These are phyloP conservation scores for Tolypocladium ophioglossoides DNA, from an alignment of 2,329 filamentous ascomycete genomes.

Conservation along the genomic window DNA sequence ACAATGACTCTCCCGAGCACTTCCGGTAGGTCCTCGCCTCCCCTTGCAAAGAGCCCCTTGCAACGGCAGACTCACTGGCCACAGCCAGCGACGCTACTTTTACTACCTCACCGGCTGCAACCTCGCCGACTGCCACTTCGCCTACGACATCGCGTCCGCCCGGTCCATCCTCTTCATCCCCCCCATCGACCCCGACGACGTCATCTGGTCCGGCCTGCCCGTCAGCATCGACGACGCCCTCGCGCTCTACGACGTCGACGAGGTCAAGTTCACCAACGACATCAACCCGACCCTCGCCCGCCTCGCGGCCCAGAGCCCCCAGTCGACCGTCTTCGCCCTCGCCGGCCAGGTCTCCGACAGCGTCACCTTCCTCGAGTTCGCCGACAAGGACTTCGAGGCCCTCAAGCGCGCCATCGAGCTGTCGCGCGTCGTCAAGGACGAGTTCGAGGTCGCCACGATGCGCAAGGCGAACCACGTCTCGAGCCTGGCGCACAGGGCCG, in stretches of 20 bases:
- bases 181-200: slow-evolving; percentile 73
- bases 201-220: slow-evolving; percentile 90
- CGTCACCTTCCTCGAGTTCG: slow-evolving; percentile 62
- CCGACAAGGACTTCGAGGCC: slow-evolving; percentile 45
- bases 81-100: slow-evolving; percentile 80
- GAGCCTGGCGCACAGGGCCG: slow-evolving; percentile 52
- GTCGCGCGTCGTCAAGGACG: slow-evolving; percentile 61
- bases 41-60: not conserved
- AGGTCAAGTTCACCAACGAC: slow-evolving; percentile 60
- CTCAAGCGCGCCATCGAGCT: slow-evolving; percentile 57
- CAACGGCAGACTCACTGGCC: not conserved
- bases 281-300: slow-evolving; percentile 62
- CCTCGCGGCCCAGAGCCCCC: slow-evolving; percentile 26
- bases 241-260: slow-evolving; percentile 70
- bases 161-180: slow-evolving; percentile 85
- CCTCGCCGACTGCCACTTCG: slow-evolving; percentile 67
- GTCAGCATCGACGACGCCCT: slow-evolving; percentile 66
- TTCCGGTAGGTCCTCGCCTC: slow-evolving; percentile 52
- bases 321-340: slow-evolving; percentile 60
- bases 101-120: slow-evolving; percentile 86
- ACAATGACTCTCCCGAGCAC: slow-evolving; percentile 73
- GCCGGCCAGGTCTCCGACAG: slow-evolving; percentile 63
- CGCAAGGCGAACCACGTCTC: slow-evolving; percentile 62
- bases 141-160: slow-evolving; percentile 66
- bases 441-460: slow-evolving; percentile 64